Base-by-base conservation (phyloP, 495 filamentous ascomycete species). In the Talaromyces thailandensis region DNA sequence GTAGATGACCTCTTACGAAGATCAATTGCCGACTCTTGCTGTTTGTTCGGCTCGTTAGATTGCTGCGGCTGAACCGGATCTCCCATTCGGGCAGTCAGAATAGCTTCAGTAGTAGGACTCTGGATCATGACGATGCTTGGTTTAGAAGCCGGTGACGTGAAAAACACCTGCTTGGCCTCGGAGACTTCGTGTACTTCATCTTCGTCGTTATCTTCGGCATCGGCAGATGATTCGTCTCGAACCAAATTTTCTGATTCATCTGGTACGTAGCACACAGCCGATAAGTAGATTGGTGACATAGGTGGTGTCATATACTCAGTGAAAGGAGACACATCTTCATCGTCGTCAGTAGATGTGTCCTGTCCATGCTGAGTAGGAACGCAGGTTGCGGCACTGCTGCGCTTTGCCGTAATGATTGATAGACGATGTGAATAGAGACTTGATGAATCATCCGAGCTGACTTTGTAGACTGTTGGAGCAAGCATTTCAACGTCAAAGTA, bases 341-440 rank as follows among this genome's bases (percentile, higher is more conserved):
- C 64, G 4, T 74, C 69, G 28, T 77, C 73, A 37, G 68, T 64
- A 50, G 24, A 55, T 26, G 51, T n/a, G 24, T 28, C 29, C 8
- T 35, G 55, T n/a, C 26, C 55, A 35, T 31, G 16, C 3, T 35
- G 8, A 9, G 14, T 21, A 16, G 26, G 26, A 35, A 35, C 29
- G 29, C 74, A 76, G 24, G 71, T 73, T 0, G 70, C 66, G 48
- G 59, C 69, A 51, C 74, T 77, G 60, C 65, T 74, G n/a, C 74
- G 71, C 64, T 78, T 79, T 53, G 77, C 64, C 1, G 76, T 79
- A 24, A 76, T 73, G 56, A 76, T 71, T 0, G 76, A 79, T 7
- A 78, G 71, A 28, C 37, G 59, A 23, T 48, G 25, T 18, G 40
- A 51, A 25, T 61, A 50, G 1, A 52, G 37, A 32, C 59, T 52